Evolutionary conservation across 345 rosid genomes (phyloP).

Genomic region (Gossypium herbaceum): DNA sequence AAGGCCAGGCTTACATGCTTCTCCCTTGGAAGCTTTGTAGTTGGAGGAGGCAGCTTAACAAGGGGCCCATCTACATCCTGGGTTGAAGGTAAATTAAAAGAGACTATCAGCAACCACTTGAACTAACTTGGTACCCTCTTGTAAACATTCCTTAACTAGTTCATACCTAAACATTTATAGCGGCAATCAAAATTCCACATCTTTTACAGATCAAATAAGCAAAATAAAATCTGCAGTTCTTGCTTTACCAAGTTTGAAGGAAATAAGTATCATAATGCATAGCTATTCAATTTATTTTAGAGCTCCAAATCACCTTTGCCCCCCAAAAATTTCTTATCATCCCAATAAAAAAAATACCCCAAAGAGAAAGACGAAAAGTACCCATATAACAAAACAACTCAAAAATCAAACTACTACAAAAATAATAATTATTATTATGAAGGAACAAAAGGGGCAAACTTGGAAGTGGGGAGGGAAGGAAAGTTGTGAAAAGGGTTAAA

Average conservation of each 20-base stretch:
- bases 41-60: constrained; percentile 70
- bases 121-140: constrained; percentile 63
- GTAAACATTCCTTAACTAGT: constrained; percentile 51
- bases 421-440: background rate
- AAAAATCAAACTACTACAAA: background rate
- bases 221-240: background rate
- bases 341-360: background rate
- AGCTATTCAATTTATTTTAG: no score
- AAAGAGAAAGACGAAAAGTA: no score
- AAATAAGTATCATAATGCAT: no score
- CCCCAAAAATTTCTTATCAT: background rate
- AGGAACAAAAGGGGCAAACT: background rate
- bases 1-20: constrained; percentile 55
- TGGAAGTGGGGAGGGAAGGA: constrained; percentile 1
- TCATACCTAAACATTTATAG: constrained; percentile 48
- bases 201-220: constrained; percentile 1
- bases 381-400: background rate
- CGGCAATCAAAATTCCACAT: background rate
- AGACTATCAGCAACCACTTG: constrained; percentile 61
- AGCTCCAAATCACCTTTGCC: no score
- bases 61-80: constrained; percentile 77
- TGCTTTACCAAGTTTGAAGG: background rate
- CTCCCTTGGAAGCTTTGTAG: constrained; percentile 74
- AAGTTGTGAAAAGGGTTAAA: constrained; percentile 49
- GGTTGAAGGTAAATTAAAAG: constrained; percentile 74